Conservation (phyloP, 2,329 filamentous ascomycete species). For the Penicillium vulpinum region DNA sequence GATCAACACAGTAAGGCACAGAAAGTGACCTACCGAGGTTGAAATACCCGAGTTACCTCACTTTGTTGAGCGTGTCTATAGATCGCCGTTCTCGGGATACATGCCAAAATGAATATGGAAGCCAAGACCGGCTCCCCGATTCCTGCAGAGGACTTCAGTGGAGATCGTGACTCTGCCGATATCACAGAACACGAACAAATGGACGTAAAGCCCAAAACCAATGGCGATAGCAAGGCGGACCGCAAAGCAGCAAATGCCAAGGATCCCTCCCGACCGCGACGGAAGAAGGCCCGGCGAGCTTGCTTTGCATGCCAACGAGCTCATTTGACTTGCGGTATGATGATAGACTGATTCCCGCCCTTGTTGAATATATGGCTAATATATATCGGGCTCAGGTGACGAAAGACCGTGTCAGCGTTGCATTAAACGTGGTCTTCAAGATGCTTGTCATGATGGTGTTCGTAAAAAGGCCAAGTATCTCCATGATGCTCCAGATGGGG, state of each 20-base stretch:
- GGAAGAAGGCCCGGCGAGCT: conserved; percentile 93
- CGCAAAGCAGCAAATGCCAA: conserved; percentile 68
- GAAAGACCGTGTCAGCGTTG: conserved; percentile 92
- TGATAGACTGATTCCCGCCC: conserved; percentile 11
- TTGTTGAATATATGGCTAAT: conserved; percentile 10
- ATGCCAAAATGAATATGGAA: conserved; percentile 36
- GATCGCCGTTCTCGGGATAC: conserved; percentile 12
- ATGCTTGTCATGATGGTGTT: conserved; percentile 91
- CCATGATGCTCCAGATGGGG: conserved; percentile 89
- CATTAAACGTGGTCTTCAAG: conserved; percentile 87
- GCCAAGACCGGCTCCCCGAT: conserved; percentile 40
- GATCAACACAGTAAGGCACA: conserved; percentile 10
- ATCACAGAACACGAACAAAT: conserved; percentile 40
- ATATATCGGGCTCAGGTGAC: conserved; percentile 63
- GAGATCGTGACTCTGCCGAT: conserved; percentile 40
- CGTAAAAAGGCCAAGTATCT: conserved; percentile 99
- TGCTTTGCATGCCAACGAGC: conserved; percentile 97
- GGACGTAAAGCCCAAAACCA: conserved; percentile 47
- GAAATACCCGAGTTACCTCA: background rate
- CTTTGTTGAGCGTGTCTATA: conserved; percentile 5
- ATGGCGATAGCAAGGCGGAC: conserved; percentile 57
- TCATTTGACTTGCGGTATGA: conserved; percentile 95
- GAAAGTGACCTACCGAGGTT: background rate
- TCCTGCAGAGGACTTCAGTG: conserved; percentile 39
- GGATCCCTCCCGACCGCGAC: conserved; percentile 81